These are phyloP conservation scores for Botryotinia convoluta DNA, from an alignment of 2,329 filamentous ascomycete species.

Conservation along the genomic window DNA sequence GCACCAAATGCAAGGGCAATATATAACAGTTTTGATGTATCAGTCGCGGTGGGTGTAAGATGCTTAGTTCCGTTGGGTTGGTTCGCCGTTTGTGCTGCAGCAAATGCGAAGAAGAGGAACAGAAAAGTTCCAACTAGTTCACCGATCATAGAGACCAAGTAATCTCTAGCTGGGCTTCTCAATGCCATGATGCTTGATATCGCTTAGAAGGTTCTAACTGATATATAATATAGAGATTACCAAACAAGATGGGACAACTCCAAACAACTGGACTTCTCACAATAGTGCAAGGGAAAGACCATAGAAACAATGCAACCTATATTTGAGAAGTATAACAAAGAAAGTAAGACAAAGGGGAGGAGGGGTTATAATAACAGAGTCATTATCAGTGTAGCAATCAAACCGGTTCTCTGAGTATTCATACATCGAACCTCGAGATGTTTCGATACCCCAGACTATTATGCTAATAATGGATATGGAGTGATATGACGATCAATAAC, in stretches of 20 bases:
- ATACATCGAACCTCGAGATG: background rate
- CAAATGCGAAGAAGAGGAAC: constrained; percentile 34
- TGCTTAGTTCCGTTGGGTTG: constrained; percentile 13
- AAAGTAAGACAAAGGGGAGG: background rate
- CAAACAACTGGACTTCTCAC: background rate
- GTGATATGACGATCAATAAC: background rate
- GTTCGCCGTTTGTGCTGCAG: constrained; percentile 29
- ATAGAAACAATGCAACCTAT: background rate
- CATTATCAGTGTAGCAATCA: background rate
- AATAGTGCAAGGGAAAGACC: background rate
- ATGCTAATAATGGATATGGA: background rate
- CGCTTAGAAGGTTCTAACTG: background rate
- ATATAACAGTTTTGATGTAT: constrained; percentile 41
- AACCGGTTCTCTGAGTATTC: background rate
- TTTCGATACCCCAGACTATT: background rate
- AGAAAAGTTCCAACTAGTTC: constrained; percentile 51
- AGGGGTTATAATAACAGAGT: background rate
- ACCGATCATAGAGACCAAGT: constrained; percentile 45
- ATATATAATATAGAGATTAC: background rate
- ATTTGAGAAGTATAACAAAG: background rate
- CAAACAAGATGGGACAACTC: background rate
- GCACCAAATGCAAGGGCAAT: constrained; percentile 32
- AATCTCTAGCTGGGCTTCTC: constrained; percentile 32
- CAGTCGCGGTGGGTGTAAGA: constrained; percentile 24
- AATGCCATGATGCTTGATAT: background rate